Conservation (phyloP, 768 basidiomycete species). For the Strobilomyces echinocephalus region DNA sequence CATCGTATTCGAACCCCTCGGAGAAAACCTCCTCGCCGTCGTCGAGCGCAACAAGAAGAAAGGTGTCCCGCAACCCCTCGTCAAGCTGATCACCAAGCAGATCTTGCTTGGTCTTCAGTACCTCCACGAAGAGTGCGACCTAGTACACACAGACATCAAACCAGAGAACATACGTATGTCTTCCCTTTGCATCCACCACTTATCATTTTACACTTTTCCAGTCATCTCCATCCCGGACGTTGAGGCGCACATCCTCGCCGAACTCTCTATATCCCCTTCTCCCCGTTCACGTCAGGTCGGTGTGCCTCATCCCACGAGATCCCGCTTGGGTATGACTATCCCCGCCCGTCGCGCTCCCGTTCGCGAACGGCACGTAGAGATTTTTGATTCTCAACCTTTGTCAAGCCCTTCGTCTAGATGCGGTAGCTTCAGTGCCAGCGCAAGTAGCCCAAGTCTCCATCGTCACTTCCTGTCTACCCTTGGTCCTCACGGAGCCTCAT, state of each 20-base stretch:
- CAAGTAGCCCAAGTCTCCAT: constrained; percentile 20
- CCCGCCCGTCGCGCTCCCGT: constrained; percentile 45
- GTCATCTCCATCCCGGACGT: constrained; percentile 83
- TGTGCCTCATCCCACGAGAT: constrained; percentile 66
- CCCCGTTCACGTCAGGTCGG: constrained; percentile 79
- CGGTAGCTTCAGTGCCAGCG: constrained; percentile 29
- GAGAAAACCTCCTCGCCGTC: constrained; percentile 70
- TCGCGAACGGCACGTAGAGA: constrained; percentile 66
- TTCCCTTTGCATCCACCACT: constrained; percentile 22
- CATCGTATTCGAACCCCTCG: constrained; percentile 86
- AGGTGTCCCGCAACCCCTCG: constrained; percentile 75
- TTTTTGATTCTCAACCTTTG: constrained; percentile 78
- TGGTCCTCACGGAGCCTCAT: constrained; percentile 4
- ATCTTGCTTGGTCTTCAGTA: constrained; percentile 86
- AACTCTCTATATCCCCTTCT: constrained; percentile 61
- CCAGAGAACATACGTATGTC: constrained; percentile 91
- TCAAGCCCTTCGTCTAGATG: constrained; percentile 44
- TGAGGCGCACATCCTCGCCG: constrained; percentile 64
- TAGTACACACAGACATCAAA: constrained; percentile 92
- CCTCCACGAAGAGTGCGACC: constrained; percentile 86
- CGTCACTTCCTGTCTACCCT: constrained; percentile 12
- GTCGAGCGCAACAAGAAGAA: constrained; percentile 77
- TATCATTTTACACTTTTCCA: constrained; percentile 27
- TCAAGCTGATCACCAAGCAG: constrained; percentile 83
- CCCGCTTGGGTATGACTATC: constrained; percentile 57